These are phyloP conservation scores for Ustilago cynodontis DNA, from an alignment of 1,284 basidiomycete species.

Conservation along the genomic window DNA sequence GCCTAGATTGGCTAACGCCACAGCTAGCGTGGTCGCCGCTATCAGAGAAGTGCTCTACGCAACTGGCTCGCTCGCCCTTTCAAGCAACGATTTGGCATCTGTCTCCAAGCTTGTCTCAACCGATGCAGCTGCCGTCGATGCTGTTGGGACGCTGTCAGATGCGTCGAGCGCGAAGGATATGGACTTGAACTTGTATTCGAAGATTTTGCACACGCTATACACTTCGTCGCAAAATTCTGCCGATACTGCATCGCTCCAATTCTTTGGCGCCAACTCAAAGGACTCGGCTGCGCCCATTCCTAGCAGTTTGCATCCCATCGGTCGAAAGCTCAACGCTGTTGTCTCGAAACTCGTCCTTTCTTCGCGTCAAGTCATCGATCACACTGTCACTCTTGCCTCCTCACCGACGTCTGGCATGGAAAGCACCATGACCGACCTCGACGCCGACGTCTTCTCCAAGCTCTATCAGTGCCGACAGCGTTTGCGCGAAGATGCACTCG, in stretches of 20 bases:
- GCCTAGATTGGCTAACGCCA: slow-evolving; percentile 41
- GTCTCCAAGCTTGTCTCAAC: slow-evolving; percentile 43
- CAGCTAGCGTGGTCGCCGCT: slow-evolving; percentile 41
- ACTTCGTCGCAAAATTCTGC: slow-evolving; percentile 2
- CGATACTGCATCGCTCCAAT: slow-evolving; percentile 16
- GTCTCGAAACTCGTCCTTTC: slow-evolving; percentile 72
- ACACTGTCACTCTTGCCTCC: slow-evolving; percentile 50
- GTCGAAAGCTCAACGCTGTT: slow-evolving; percentile 72
- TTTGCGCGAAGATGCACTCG: slow-evolving; percentile 55
- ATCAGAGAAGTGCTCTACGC: slow-evolving; percentile 56
- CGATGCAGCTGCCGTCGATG: not conserved
- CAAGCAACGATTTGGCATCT: slow-evolving; percentile 40
- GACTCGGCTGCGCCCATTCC: slow-evolving; percentile 34
- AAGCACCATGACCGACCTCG: slow-evolving; percentile 52
- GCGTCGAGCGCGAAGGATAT: not conserved
- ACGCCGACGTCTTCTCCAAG: slow-evolving; percentile 52
- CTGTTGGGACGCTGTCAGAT: not conserved
- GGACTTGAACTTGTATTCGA: slow-evolving; percentile 26
- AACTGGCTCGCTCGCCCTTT: slow-evolving; percentile 48
- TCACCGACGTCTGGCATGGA: slow-evolving; percentile 45
- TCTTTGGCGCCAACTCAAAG: slow-evolving; percentile 25
- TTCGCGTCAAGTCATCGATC: slow-evolving; percentile 70
- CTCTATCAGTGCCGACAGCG: slow-evolving; percentile 63
- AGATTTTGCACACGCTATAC: slow-evolving; percentile 24
- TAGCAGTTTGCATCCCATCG: slow-evolving; percentile 66